Evolutionary conservation across 495 filamentous ascomycete genomes (phyloP).

Genomic region (Ramalina intermedia): DNA sequence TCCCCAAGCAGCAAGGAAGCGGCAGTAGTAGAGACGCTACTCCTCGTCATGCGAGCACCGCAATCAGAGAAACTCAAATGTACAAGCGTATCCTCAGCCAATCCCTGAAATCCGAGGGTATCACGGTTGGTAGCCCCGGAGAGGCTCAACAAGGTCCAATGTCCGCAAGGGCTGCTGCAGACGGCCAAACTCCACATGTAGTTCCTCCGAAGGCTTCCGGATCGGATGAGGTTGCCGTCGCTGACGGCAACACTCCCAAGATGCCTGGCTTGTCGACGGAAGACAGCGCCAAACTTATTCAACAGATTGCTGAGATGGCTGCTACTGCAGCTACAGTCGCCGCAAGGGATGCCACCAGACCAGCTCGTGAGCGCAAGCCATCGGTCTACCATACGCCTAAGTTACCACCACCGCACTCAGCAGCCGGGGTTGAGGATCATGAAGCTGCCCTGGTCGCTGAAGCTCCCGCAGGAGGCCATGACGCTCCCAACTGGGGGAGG

Average conservation of each 20-base stretch:
- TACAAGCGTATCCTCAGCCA: slow-evolving; percentile 91
- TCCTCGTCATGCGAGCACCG: slow-evolving; percentile 10
- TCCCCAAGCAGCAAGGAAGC: slow-evolving; percentile 8
- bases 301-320: slow-evolving; percentile 78
- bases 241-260: slow-evolving; percentile 23
- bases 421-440: slow-evolving; percentile 23
- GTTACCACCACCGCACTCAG: slow-evolving; percentile 2
- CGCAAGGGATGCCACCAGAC: slow-evolving; percentile 56
- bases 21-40: slow-evolving; percentile 17
- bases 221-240: slow-evolving; percentile 18
- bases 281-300: slow-evolving; percentile 65
- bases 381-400: slow-evolving; percentile 18
- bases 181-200: slow-evolving; percentile 40
- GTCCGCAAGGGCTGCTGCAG: slow-evolving; percentile 1
- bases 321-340: slow-evolving; percentile 84
- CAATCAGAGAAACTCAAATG: slow-evolving; percentile 67
- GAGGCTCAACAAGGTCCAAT: slow-evolving; percentile 29
- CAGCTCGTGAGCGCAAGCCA: slow-evolving; percentile 32
- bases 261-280: slow-evolving; percentile 60
- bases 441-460: slow-evolving; percentile 28
- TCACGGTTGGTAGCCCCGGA: slow-evolving; percentile 36
- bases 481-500: slow-evolving; percentile 95
- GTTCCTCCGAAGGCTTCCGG: slow-evolving; percentile 52
- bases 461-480: slow-evolving; percentile 59
- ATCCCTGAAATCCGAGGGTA: slow-evolving; percentile 65